Evolutionary conservation across 1,284 basidiomycete genomes (phyloP).

Genomic region (Moniliophthora roreri): DNA sequence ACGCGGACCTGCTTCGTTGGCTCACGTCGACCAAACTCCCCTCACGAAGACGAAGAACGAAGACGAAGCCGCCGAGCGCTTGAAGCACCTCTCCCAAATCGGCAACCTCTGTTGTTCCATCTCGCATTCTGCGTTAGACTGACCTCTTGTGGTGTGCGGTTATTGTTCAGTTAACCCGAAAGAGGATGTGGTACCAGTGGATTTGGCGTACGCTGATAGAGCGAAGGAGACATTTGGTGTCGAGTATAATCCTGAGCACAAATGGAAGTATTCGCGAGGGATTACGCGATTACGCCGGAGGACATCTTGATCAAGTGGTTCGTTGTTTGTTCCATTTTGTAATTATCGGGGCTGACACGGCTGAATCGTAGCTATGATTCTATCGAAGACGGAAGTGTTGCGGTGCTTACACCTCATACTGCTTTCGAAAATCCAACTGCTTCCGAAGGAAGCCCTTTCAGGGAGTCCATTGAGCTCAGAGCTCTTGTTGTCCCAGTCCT

Average conservation of each 20-base stretch:
- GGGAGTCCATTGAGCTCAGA: neutral
- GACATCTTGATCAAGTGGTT: conserved; percentile 67
- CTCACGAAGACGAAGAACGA: conserved; percentile 43
- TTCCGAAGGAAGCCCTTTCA: neutral
- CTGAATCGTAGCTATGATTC: neutral
- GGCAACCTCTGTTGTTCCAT: conserved; percentile 77
- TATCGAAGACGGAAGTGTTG: neutral
- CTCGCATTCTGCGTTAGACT: conserved; percentile 48
- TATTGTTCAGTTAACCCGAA: conserved; percentile 48
- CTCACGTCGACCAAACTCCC: conserved; percentile 62
- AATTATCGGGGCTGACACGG: neutral
- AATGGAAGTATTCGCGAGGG: conserved; percentile 65
- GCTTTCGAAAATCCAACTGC: neutral
- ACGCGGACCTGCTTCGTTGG: conserved; percentile 45
- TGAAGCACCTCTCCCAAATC: conserved; percentile 60
- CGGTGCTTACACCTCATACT: neutral
- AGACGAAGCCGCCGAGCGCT: conserved; percentile 42
- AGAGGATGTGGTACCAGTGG: conserved; percentile 48
- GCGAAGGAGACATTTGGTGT: conserved; percentile 62
- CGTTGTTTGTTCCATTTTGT: conserved; percentile 20
- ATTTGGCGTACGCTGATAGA: conserved; percentile 49
- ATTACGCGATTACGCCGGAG: conserved; percentile 60
- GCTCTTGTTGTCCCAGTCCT: too few species aligned
- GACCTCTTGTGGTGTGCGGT: conserved; percentile 65
- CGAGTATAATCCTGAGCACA: conserved; percentile 49